phyloP scores from a whole-genome alignment of 805 yeast species.

The Hagleromyces aurorensis region DNA sequence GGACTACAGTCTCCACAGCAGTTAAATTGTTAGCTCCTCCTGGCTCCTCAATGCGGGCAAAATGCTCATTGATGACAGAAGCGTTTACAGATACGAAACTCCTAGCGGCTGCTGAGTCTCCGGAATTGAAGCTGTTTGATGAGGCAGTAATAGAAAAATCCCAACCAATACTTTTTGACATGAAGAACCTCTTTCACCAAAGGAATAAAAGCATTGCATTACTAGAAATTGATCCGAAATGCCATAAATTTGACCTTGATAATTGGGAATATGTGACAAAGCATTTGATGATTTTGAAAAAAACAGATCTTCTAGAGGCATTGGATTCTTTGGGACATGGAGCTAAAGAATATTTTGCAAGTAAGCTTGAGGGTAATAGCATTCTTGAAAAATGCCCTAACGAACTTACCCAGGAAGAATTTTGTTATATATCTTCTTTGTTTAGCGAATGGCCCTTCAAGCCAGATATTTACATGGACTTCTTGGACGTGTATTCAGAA shows the following conservation, averaged over 20 bases:
- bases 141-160: slow-evolving; percentile 12
- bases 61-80: slow-evolving; percentile 58
- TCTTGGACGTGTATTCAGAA: slow-evolving; percentile 31
- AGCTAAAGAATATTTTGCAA: slow-evolving; percentile 45
- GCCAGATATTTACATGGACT: slow-evolving; percentile 45
- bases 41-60: slow-evolving; percentile 44
- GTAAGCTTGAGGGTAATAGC: slow-evolving; percentile 29
- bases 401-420: slow-evolving; percentile 49
- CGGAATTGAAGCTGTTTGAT: slow-evolving; percentile 16
- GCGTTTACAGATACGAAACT: slow-evolving; percentile 51
- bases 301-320: slow-evolving; percentile 39
- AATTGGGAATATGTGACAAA: slow-evolving; percentile 63
- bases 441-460: slow-evolving; percentile 82
- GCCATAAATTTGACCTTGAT: slow-evolving; percentile 39
- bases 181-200: slow-evolving; percentile 25
- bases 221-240: slow-evolving; percentile 48
- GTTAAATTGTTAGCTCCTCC: slow-evolving; percentile 53
- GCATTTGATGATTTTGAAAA: slow-evolving; percentile 43
- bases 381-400: slow-evolving; percentile 39
- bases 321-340: slow-evolving; percentile 71
- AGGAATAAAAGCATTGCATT: slow-evolving; percentile 41
- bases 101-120: slow-evolving; percentile 39
- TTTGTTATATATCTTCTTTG: slow-evolving; percentile 39
- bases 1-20: slow-evolving; percentile 57
- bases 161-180: slow-evolving; percentile 29